A percentile compares a stretch with the other conserved stretches of the same genome.
Conservation (phyloP, 805 yeast genomes). For the Candida nonsorbophila region DNA sequence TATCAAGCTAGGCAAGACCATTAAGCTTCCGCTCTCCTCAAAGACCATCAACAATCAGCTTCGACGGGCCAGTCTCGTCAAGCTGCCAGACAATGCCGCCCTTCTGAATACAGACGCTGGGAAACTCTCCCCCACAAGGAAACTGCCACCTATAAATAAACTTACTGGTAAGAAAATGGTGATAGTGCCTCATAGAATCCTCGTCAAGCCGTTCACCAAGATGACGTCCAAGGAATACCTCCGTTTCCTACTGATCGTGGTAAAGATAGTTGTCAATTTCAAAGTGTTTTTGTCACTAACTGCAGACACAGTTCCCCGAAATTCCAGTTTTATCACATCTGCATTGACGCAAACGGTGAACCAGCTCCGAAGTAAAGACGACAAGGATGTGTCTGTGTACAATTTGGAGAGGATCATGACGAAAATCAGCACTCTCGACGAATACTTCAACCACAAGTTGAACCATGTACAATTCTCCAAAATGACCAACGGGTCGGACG, state of each 20-base stretch:
- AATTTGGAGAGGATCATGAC: slow-evolving; percentile 16
- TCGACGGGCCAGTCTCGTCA: slow-evolving; percentile 11
- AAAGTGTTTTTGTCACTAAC: slow-evolving; percentile 17
- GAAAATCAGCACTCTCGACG: slow-evolving; percentile 10
- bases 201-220: slow-evolving; percentile 34
- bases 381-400: slow-evolving; percentile 4
- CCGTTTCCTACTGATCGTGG: slow-evolving; percentile 29
- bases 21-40: slow-evolving; percentile 22
- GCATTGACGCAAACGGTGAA: slow-evolving; percentile 7
- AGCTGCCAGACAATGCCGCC: neutral
- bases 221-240: slow-evolving; percentile 32
- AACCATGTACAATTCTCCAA: neutral
- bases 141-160: slow-evolving; percentile 1
- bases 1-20: slow-evolving; percentile 24
- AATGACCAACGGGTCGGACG: slow-evolving; percentile 1
- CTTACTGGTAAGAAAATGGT: slow-evolving; percentile 19
- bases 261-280: slow-evolving; percentile 32
- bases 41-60: slow-evolving; percentile 22
- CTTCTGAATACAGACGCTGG: slow-evolving; percentile 2
- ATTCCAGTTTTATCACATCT: slow-evolving; percentile 1
- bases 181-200: slow-evolving; percentile 37
- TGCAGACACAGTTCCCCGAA: slow-evolving; percentile 6
- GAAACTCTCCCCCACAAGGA: neutral
- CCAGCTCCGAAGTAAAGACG: slow-evolving; percentile 6
- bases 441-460: slow-evolving; percentile 10